Evolutionary conservation across 176 grass and related monocot genomes (phyloP).

Genomic region (Oryza glaberrima): DNA sequence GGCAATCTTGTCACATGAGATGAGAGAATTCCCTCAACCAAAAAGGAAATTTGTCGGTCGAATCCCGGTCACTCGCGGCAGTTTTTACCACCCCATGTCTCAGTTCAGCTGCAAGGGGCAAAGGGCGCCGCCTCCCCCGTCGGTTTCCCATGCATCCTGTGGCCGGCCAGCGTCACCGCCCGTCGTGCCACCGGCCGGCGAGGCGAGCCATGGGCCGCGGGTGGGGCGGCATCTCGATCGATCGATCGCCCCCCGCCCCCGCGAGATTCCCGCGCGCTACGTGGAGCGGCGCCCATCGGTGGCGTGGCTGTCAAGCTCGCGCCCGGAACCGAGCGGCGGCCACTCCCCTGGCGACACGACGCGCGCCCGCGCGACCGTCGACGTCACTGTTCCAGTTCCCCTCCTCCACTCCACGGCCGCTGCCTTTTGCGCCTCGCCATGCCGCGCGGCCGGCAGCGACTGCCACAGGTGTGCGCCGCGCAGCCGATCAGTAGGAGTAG

Average conservation of each 20-base stretch:
- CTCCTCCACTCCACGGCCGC: background rate
- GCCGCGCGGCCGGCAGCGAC: background rate
- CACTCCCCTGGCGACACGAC: slow-evolving; percentile 27
- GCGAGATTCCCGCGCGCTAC: background rate
- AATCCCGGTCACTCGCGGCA: slow-evolving; percentile 16
- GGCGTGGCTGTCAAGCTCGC: slow-evolving; percentile 26
- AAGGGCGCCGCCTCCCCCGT: background rate
- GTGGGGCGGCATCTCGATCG: too few relatives aligned
- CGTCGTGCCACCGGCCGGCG: background rate
- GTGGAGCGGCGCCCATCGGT: slow-evolving; percentile 23
- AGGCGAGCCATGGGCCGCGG: background rate
- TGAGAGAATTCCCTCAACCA: slow-evolving; percentile 13
- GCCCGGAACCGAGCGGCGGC: background rate
- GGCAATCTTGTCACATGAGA: slow-evolving; percentile 43
- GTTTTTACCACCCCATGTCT: background rate
- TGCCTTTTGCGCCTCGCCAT: background rate
- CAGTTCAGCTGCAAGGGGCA: slow-evolving; percentile 10
- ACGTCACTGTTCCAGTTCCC: background rate
- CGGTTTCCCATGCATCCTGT: background rate
- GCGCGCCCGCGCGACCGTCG: background rate
- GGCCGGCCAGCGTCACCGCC: background rate
- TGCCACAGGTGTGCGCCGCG: background rate
- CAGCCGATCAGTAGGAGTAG: background rate
- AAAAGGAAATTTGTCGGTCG: slow-evolving; percentile 35
- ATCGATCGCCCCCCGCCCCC: too few relatives aligned